phyloP scores from a whole-genome alignment of 352 stramenopile genomes.

The Pythium aquatile region DNA sequence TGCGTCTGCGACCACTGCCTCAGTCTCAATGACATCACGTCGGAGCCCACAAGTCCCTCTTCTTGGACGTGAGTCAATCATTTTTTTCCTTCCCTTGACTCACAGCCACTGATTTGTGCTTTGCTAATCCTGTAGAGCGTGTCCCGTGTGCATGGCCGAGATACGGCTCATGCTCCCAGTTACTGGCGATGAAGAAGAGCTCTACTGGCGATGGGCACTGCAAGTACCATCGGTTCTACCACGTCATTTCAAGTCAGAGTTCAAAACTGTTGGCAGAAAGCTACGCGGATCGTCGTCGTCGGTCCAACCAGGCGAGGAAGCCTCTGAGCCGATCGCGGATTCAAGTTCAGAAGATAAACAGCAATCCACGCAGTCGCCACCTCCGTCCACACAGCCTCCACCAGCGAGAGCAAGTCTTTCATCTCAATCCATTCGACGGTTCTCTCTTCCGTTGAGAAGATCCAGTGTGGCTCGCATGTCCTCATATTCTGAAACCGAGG shows the following conservation, averaged over 20 bases:
- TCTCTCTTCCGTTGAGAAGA: slow-evolving; percentile 7
- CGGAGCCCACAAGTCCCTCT: slow-evolving; percentile 1
- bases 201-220: slow-evolving; percentile 64
- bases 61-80: slow-evolving; percentile 17
- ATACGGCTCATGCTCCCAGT: slow-evolving; percentile 61
- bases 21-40: slow-evolving; percentile 35
- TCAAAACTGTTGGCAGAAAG: slow-evolving; percentile 35
- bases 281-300: slow-evolving; percentile 8
- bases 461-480: not conserved
- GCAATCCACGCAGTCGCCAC: not conserved
- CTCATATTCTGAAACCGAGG: not conserved
- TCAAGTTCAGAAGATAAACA: not conserved
- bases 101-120: not conserved
- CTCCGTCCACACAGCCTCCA: not conserved
- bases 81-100: not conserved
- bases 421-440: slow-evolving; percentile 4
- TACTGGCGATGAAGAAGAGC: slow-evolving; percentile 49
- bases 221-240: slow-evolving; percentile 49
- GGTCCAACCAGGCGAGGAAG: not conserved
- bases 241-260: slow-evolving; percentile 42
- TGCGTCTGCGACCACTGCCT: slow-evolving; percentile 63
- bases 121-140: slow-evolving; percentile 34
- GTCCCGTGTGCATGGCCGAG: slow-evolving; percentile 59
- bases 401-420: not conserved
- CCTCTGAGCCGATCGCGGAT: not conserved